Evolutionary conservation across 306 rosid genomes (phyloP).

Genomic region (Fragaria vesca): DNA sequence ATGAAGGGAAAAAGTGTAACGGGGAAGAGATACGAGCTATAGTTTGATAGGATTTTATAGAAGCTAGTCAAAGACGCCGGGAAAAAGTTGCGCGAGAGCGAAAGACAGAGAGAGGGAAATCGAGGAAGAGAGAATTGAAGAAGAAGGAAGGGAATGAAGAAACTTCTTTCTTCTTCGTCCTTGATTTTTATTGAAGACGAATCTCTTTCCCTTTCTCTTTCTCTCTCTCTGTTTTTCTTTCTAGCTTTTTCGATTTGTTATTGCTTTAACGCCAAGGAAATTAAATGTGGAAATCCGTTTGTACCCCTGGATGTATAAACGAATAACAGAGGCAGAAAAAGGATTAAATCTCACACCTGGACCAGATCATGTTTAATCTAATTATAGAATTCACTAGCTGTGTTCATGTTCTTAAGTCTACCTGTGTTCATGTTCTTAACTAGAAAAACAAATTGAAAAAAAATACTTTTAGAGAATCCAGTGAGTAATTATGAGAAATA

Average conservation of each 20-base stretch:
- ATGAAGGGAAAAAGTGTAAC: background rate
- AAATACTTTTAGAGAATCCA: too few relatives aligned
- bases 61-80: conserved; percentile 46
- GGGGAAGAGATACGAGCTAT: conserved; percentile 13
- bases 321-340: background rate
- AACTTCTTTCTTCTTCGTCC: conserved; percentile 16
- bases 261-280: conserved; percentile 19
- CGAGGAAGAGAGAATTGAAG: background rate
- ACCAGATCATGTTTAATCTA: background rate
- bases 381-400: background rate
- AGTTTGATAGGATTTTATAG: background rate
- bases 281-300: conserved; percentile 11
- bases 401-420: background rate
- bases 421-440: background rate
- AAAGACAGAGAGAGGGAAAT: conserved; percentile 30
- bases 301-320: conserved; percentile 17
- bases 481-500: too few relatives aligned
- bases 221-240: background rate
- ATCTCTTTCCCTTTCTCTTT: background rate
- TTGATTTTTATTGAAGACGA: conserved; percentile 15
- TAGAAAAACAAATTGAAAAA: too few relatives aligned
- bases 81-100: conserved; percentile 27
- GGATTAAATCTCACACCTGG: background rate
- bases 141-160: background rate
- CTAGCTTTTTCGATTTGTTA: background rate